phyloP scores from a whole-genome alignment of 495 filamentous ascomycete genomes.

The Hyaloscypha variabilis region DNA sequence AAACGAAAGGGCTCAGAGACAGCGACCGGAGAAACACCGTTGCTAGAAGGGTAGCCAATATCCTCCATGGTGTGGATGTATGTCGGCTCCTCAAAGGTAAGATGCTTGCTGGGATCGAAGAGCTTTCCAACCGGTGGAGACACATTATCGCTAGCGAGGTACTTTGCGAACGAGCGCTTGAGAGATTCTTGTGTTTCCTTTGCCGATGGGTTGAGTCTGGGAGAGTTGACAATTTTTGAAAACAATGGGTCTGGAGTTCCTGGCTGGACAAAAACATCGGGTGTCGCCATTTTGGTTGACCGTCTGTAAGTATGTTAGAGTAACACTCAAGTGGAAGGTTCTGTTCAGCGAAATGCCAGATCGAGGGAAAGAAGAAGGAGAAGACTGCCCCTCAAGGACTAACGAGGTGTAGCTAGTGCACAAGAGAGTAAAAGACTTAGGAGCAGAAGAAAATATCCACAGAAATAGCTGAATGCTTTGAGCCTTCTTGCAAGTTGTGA shows the following conservation, averaged over 20 bases:
- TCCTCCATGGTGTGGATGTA: conserved; percentile 34
- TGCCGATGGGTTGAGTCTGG: conserved; percentile 27
- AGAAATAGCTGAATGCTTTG: no score
- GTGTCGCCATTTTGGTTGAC: conserved; percentile 25
- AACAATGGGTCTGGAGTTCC: conserved; percentile 23
- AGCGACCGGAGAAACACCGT: conserved; percentile 64
- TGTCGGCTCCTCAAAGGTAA: conserved; percentile 28
- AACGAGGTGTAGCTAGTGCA: not conserved
- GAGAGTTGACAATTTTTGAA: conserved; percentile 24
- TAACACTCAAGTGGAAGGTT: not conserved
- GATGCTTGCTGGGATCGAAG: conserved; percentile 31
- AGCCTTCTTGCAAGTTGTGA: no score
- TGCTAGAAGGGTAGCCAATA: conserved; percentile 29
- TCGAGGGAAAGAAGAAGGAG: not conserved
- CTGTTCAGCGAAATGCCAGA: not conserved
- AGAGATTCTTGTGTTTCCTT: conserved; percentile 32
- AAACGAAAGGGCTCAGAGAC: conserved; percentile 75
- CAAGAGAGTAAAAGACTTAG: not conserved
- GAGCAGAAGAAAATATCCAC: no score
- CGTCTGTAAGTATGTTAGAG: not conserved
- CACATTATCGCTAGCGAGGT: conserved; percentile 27
- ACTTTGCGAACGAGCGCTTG: conserved; percentile 32
- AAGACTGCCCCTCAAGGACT: not conserved
- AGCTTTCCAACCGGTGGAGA: conserved; percentile 27
- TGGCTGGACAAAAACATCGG: conserved; percentile 24